Conservation (phyloP, 1,139 yeast genomes). For the Pichia cactophila region DNA sequence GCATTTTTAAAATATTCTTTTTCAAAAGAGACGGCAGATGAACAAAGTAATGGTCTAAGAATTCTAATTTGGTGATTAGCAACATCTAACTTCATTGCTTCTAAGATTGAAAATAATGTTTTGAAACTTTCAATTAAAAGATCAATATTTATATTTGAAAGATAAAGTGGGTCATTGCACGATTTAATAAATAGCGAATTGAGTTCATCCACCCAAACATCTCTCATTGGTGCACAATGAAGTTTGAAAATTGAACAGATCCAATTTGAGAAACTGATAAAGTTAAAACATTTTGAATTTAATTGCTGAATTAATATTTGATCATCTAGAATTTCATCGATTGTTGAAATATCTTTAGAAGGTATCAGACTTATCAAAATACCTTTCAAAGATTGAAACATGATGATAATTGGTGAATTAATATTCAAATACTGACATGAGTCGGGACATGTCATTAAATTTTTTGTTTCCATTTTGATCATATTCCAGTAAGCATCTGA, state of each 20-base stretch:
- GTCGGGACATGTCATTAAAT: conserved; percentile 5
- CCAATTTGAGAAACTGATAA: conserved; percentile 63
- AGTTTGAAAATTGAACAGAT: conserved; percentile 63
- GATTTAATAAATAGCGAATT: conserved; percentile 60
- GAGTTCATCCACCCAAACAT: conserved; percentile 84
- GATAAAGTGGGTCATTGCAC: conserved; percentile 29
- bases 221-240: conserved; percentile 96
- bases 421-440: conserved; percentile 26
- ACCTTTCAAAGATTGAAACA: conserved; percentile 72
- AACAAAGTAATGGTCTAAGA: conserved; percentile 74
- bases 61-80: conserved; percentile 91
- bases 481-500: conserved; percentile 83
- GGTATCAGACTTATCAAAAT: conserved; percentile 72
- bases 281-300: conserved; percentile 59
- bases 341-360: conserved; percentile 61
- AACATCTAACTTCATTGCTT: conserved; percentile 94
- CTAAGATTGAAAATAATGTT: conserved; percentile 74
- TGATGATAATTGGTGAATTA: conserved; percentile 39
- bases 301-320: conserved; percentile 74
- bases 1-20: conserved; percentile 76
- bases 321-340: conserved; percentile 70
- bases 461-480: conserved; percentile 47
- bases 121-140: conserved; percentile 66
- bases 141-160: conserved; percentile 23
- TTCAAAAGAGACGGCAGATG: conserved; percentile 89